Percentiles rank a stretch among this genome's conserved stretches.
Conservation (phyloP, 495 filamentous ascomycete genomes). For the Talaromyces proteolyticus region DNA sequence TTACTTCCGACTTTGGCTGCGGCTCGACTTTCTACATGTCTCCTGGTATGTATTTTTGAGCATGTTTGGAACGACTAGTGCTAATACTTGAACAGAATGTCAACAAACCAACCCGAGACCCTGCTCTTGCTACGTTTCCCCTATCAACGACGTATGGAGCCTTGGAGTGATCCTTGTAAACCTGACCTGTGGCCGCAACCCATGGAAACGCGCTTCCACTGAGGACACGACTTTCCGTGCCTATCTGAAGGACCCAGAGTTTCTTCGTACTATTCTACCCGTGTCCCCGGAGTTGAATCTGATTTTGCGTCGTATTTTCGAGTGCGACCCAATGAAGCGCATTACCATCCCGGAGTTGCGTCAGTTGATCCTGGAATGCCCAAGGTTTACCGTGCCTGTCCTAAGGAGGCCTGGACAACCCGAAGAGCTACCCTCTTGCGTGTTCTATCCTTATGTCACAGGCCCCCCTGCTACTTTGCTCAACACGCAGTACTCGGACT, state of each 20-base stretch:
- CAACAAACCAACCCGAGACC: conserved; percentile 77
- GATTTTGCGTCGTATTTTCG: conserved; percentile 87
- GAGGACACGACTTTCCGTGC: conserved; percentile 96
- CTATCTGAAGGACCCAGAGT: conserved; percentile 77
- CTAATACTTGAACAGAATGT: conserved; percentile 64
- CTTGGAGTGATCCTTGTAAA: conserved; percentile 97
- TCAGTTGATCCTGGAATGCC: conserved; percentile 68
- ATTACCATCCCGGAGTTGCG: conserved; percentile 81
- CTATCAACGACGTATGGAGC: conserved; percentile 96
- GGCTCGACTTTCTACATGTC: conserved; percentile 99
- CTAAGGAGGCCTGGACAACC: conserved; percentile 2
- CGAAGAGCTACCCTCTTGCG: not conserved
- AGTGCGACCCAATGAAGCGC: conserved; percentile 76
- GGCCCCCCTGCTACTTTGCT: conserved; percentile 22
- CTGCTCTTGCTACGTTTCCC: conserved; percentile 78
- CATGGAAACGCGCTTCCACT: conserved; percentile 90
- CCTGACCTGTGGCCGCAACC: conserved; percentile 95
- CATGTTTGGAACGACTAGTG: conserved; percentile 6
- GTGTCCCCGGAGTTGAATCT: conserved; percentile 84
- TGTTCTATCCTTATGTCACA: not conserved
- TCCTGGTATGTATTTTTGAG: conserved; percentile 63
- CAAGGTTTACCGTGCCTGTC: conserved; percentile 57
- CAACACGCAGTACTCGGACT: conserved; percentile 33
- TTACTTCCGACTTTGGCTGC: conserved; percentile 93
- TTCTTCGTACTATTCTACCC: conserved; percentile 89